Percentiles rank a stretch among this genome's conserved stretches.
These are phyloP conservation scores for Thelonectria blattea DNA, from an alignment of 2,329 filamentous ascomycete species.

Conservation along the genomic window DNA sequence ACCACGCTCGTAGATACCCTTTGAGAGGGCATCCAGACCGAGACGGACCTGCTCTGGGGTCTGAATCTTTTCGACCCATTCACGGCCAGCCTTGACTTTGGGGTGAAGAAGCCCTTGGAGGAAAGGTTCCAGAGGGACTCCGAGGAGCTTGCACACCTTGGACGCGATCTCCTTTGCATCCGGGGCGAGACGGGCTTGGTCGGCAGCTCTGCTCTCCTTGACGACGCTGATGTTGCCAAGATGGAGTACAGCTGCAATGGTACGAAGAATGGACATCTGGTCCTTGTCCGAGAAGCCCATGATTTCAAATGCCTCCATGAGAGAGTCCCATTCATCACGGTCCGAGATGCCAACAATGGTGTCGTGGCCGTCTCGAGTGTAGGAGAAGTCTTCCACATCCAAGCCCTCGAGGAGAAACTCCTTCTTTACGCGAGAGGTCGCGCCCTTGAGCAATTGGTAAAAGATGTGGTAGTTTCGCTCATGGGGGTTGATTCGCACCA, in stretches of 20 bases:
- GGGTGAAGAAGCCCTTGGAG: constrained; percentile 89
- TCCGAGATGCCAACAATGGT: constrained; percentile 91
- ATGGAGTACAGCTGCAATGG: constrained; percentile 89
- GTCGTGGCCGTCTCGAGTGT: constrained; percentile 90
- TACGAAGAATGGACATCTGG: constrained; percentile 81
- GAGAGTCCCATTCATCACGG: constrained; percentile 82
- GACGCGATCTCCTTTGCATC: constrained; percentile 78
- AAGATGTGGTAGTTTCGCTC: constrained; percentile 98
- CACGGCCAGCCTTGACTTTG: constrained; percentile 90
- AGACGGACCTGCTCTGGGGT: constrained; percentile 95
- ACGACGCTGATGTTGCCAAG: constrained; percentile 89
- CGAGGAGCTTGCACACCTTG: constrained; percentile 82
- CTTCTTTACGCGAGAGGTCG: constrained; percentile 73
- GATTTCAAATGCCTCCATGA: constrained; percentile 91
- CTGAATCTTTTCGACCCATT: constrained; percentile 99
- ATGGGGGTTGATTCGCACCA: constrained; percentile 83
- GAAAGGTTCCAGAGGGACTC: constrained; percentile 84
- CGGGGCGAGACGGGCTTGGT: constrained; percentile 83
- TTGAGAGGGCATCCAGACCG: constrained; percentile 87
- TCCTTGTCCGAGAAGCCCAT: constrained; percentile 93
- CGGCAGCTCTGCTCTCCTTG: constrained; percentile 88
- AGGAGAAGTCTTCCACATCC: constrained; percentile 86
- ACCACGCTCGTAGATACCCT: constrained; percentile 96
- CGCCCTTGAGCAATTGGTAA: constrained; percentile 91
- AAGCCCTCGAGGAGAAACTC: constrained; percentile 78